Evolutionary conservation across 140 eudicot species (phyloP).

Genomic region (Senecio squalidus): DNA sequence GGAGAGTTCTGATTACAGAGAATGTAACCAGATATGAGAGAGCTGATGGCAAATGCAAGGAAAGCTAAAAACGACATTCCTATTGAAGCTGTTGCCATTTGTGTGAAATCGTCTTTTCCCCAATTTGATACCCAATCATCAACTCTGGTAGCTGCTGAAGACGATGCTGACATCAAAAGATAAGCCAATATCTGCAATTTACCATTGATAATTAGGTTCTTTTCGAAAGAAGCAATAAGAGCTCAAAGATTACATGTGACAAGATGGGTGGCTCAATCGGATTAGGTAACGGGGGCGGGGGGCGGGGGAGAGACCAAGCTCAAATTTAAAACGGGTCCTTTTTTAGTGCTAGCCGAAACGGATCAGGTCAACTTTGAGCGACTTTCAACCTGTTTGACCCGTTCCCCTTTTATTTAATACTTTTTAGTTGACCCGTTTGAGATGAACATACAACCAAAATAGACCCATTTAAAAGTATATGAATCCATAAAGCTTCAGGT

Average conservation of each 20-base stretch:
- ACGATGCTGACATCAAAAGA: constrained; percentile 85
- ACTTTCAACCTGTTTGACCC: too few species aligned
- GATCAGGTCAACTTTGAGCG: too few species aligned
- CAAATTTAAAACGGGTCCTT: too few species aligned
- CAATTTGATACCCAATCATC: constrained; percentile 86
- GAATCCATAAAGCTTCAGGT: background rate
- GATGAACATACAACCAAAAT: background rate
- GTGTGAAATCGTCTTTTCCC: constrained; percentile 90
- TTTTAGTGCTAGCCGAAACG: too few species aligned
- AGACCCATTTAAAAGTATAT: background rate
- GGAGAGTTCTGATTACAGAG: constrained; percentile 55
- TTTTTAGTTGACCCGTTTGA: too few species aligned
- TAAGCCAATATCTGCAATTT: constrained; percentile 67
- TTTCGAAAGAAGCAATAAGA: background rate
- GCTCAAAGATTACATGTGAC: background rate
- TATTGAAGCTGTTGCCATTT: constrained; percentile 77
- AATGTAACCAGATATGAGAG: constrained; percentile 82
- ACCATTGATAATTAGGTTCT: background rate
- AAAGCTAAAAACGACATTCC: constrained; percentile 84
- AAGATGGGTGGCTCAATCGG: background rate
- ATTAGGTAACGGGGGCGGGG: background rate
- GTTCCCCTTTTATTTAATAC: too few species aligned
- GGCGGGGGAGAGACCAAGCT: too few species aligned
- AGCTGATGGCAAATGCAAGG: constrained; percentile 63
- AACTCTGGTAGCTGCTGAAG: constrained; percentile 84